These are phyloP conservation scores for Termitomyces sp. DNA, from an alignment of 768 basidiomycete genomes.

Conservation along the genomic window DNA sequence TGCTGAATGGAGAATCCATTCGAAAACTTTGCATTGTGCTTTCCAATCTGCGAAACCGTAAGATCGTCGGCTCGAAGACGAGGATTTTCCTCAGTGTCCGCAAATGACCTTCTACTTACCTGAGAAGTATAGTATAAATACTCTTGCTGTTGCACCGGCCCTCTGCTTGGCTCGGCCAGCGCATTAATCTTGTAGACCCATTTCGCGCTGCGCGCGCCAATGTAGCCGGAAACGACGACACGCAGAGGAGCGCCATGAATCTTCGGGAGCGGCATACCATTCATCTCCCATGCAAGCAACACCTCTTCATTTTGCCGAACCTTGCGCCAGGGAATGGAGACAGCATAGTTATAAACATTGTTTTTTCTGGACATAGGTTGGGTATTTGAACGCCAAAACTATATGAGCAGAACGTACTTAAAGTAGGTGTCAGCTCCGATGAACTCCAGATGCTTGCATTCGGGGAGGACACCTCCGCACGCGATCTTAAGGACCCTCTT, in stretches of 20 bases:
- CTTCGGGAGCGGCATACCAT: conserved; percentile 41
- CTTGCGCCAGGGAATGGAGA: conserved; percentile 45
- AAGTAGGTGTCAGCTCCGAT: conserved; percentile 55
- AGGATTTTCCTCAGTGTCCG: not conserved
- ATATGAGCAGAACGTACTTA: conserved; percentile 26
- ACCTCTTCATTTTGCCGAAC: conserved; percentile 42
- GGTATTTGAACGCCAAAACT: not conserved
- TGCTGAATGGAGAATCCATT: conserved; percentile 53
- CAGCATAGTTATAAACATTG: conserved; percentile 32
- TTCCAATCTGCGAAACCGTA: conserved; percentile 32
- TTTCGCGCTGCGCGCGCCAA: conserved; percentile 48
- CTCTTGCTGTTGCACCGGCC: conserved; percentile 47
- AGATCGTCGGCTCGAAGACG: not conserved
- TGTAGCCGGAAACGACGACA: conserved; percentile 46
- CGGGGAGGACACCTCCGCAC: conserved; percentile 42
- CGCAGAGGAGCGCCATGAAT: conserved; percentile 47
- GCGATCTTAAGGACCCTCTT: conserved; percentile 49
- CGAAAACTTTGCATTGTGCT: conserved; percentile 46
- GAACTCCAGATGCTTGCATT: conserved; percentile 47
- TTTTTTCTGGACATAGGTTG: conserved; percentile 20
- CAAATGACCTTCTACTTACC: conserved; percentile 17
- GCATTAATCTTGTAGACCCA: conserved; percentile 51
- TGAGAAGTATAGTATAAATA: conserved; percentile 48
- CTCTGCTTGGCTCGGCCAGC: conserved; percentile 39
- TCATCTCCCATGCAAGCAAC: conserved; percentile 50